Evolutionary conservation across 139 green algal genomes (phyloP), one percentile per base, ranked within the genome.

Genomic region (Astrephomene gubernaculifera): DNA sequence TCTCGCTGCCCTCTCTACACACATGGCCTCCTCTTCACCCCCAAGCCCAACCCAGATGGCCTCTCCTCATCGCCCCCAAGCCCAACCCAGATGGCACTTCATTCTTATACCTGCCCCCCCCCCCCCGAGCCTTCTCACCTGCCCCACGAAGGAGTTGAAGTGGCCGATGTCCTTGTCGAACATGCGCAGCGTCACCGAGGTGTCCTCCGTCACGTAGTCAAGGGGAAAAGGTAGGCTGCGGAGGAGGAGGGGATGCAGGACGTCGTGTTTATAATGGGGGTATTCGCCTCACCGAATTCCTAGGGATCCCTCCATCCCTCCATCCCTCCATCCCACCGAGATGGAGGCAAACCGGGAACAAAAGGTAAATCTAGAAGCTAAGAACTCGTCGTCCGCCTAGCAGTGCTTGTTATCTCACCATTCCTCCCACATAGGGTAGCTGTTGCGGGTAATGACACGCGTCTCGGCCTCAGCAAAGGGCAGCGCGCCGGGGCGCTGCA

Each of bases 161-260:
- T 63, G 41, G 14, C 76, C 76, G 38, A 83, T 83, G 76, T 83
- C 76, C 61, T 73, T 73, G 60, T 83, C 76, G 6, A 74, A 19
- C 39, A 83, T 61, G n/a, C 61, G 60, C 60, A 83, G 29, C n/a
- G 25, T 2, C 24, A 83, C 8, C 29, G 2, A 2, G 7, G 31
- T 73, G 76, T 83, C 76, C 76, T 83, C 76, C 2, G 61, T 74
- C 41, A 83, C 76, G 31, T 83, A 12, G 41, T 73, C 31, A 39
- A 83, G 43, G 4, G 76, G 41, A 41, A 83, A 83, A 17, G 76
- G 76, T n/a, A 83, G 41, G 76, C 76, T 83, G 76, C 2, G 57
- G 6, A 24, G 29, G 74, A 4, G 24, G 27, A 1, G 33, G 49
- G 72, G 25, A 7, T 4, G 2, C 0, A 45, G 31, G 19, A 8